phyloP scores from a whole-genome alignment of 2,329 filamentous ascomycete genomes.

The Camptophora hylomeconis region DNA sequence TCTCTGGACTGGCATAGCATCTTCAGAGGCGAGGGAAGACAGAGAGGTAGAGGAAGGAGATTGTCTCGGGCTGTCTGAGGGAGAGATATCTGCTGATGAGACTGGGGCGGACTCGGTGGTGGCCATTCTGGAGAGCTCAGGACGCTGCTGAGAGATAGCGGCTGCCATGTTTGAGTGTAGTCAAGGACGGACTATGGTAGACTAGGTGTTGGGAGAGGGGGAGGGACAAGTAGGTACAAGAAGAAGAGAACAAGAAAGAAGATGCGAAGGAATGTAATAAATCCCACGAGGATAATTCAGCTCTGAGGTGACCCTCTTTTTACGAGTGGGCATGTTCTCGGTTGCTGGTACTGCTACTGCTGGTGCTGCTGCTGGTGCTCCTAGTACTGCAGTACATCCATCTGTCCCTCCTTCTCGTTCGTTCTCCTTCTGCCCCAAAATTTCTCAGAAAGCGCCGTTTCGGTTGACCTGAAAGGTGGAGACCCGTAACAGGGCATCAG shows the following conservation, averaged over 20 bases:
- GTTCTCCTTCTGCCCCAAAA: too few relatives aligned
- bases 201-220: background rate
- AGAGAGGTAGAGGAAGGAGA: slow-evolving; percentile 80
- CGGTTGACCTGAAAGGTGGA: too few relatives aligned
- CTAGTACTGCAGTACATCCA: too few relatives aligned
- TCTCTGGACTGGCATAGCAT: slow-evolving; percentile 30
- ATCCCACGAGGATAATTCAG: too few relatives aligned
- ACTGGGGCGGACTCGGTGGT: slow-evolving; percentile 42
- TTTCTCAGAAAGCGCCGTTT: too few relatives aligned
- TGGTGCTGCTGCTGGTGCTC: too few relatives aligned
- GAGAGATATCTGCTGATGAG: slow-evolving; percentile 42
- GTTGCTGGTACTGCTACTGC: too few relatives aligned
- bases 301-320: too few relatives aligned
- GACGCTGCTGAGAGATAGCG: slow-evolving; percentile 3
- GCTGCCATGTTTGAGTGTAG: background rate
- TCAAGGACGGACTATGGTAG: background rate
- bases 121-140: slow-evolving; percentile 38
- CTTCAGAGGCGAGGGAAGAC: slow-evolving; percentile 68
- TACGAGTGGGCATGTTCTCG: too few relatives aligned
- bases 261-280: background rate
- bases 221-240: slow-evolving; percentile 1
- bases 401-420: too few relatives aligned
- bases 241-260: slow-evolving; percentile 1
- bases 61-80: slow-evolving; percentile 45
- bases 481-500: too few relatives aligned